Evolutionary conservation across 1,139 yeast genomes (phyloP).

Genomic region (Geotrichum reessii): DNA sequence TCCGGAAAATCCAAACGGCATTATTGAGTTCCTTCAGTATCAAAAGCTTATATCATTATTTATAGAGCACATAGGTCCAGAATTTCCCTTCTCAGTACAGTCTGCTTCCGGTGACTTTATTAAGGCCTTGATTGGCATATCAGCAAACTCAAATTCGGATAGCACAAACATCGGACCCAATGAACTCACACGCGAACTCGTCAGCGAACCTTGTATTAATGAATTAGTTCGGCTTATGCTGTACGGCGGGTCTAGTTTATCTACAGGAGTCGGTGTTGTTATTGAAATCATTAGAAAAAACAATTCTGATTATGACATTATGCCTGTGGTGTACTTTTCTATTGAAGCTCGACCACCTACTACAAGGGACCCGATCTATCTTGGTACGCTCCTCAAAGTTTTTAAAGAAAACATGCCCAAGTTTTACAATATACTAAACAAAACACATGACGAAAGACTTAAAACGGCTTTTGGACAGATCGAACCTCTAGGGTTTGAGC

Average conservation of each 20-base stretch:
- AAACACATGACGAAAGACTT: constrained; percentile 37
- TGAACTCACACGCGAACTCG: constrained; percentile 86
- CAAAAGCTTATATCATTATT: constrained; percentile 58
- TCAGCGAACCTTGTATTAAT: constrained; percentile 61
- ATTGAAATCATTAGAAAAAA: constrained; percentile 93
- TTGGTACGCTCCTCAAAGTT: constrained; percentile 77
- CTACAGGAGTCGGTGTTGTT: constrained; percentile 93
- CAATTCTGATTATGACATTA: constrained; percentile 89
- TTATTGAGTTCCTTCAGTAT: constrained; percentile 61
- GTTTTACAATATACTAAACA: constrained; percentile 53
- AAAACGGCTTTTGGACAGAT: constrained; percentile 68
- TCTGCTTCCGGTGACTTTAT: constrained; percentile 93
- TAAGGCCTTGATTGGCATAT: constrained; percentile 87
- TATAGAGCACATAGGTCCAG: constrained; percentile 54
- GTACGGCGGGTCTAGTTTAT: constrained; percentile 83
- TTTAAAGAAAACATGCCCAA: constrained; percentile 71
- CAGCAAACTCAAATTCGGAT: constrained; percentile 78
- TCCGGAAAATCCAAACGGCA: constrained; percentile 69
- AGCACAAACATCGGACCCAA: constrained; percentile 94
- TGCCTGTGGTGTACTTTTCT: constrained; percentile 82
- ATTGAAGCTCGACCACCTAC: constrained; percentile 91
- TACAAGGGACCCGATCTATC: constrained; percentile 88
- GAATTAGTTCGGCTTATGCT: constrained; percentile 77
- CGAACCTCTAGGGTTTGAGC: constrained; percentile 91
- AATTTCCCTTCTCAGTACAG: constrained; percentile 60